A percentile compares a stretch with the other conserved stretches of the same genome.
These are phyloP conservation scores for Amanita muscaria DNA, from an alignment of 768 basidiomycete genomes.

Conservation along the genomic window DNA sequence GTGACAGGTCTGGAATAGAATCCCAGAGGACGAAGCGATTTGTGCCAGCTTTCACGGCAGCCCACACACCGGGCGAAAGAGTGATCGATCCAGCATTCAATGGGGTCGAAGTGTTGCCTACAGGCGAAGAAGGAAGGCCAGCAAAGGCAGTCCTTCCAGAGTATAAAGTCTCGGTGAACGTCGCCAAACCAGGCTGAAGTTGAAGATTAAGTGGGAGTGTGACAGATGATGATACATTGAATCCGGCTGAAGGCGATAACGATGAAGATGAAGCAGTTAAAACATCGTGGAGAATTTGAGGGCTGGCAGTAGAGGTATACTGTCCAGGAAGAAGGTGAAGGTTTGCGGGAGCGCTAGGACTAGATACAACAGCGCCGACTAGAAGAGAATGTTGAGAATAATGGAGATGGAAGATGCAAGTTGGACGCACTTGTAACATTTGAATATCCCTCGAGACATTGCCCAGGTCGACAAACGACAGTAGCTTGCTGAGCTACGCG, in stretches of 20 bases:
- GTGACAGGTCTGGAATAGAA: slow-evolving; percentile 63
- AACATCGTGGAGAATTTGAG: slow-evolving; percentile 59
- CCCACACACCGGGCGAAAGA: slow-evolving; percentile 63
- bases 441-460: slow-evolving; percentile 75
- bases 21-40: slow-evolving; percentile 70
- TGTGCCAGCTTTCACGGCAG: slow-evolving; percentile 47
- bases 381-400: slow-evolving; percentile 4
- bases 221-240: slow-evolving; percentile 43
- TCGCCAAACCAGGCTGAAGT: slow-evolving; percentile 57
- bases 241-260: slow-evolving; percentile 53
- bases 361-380: slow-evolving; percentile 68
- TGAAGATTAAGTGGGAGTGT: slow-evolving; percentile 62
- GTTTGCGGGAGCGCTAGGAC: slow-evolving; percentile 40
- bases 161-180: slow-evolving; percentile 56
- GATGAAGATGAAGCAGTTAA: slow-evolving; percentile 58
- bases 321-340: slow-evolving; percentile 69
- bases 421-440: slow-evolving; percentile 55
- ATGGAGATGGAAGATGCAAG: slow-evolving; percentile 19
- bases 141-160: slow-evolving; percentile 57
- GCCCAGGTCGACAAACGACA: slow-evolving; percentile 80
- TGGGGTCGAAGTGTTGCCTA: slow-evolving; percentile 38
- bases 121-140: slow-evolving; percentile 41
- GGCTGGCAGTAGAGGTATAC: slow-evolving; percentile 64
- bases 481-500: slow-evolving; percentile 41
- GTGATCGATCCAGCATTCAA: slow-evolving; percentile 54